A percentile compares a stretch with the other conserved stretches of the same genome.
phyloP scores from a whole-genome alignment of 768 basidiomycete species.

The Boletus pseudo-olivaceus region DNA sequence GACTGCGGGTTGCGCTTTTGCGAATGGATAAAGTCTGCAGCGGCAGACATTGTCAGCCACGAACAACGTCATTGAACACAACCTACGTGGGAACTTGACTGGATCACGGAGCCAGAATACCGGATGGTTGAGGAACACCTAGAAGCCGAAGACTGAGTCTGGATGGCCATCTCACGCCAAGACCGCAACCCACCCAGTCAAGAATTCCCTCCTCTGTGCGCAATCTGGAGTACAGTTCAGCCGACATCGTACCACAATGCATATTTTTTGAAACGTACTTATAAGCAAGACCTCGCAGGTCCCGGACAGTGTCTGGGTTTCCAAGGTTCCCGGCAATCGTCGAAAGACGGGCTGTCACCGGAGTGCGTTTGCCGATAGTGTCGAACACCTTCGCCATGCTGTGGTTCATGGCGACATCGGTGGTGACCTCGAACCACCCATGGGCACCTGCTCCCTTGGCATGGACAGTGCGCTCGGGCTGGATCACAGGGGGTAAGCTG shows the following conservation, averaged over 20 bases:
- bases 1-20: neutral
- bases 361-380: neutral
- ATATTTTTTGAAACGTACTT: neutral
- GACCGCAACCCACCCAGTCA: neutral
- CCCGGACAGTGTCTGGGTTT: neutral
- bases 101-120: neutral
- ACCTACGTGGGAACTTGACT: neutral
- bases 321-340: neutral
- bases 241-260: neutral
- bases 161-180: neutral
- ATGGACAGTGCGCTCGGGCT: neutral
- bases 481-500: neutral
- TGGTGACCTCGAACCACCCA: neutral
- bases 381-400: neutral
- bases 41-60: neutral
- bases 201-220: neutral
- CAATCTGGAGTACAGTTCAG: neutral
- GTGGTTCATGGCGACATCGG: neutral
- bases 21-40: neutral
- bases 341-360: neutral
- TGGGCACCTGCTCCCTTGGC: neutral
- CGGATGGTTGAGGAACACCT: neutral
- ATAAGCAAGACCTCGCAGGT: neutral
- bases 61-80: neutral
- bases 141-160: neutral